Conservation (phyloP, 371 early-diverging fungal species). For the Chytridium lagenaria region DNA sequence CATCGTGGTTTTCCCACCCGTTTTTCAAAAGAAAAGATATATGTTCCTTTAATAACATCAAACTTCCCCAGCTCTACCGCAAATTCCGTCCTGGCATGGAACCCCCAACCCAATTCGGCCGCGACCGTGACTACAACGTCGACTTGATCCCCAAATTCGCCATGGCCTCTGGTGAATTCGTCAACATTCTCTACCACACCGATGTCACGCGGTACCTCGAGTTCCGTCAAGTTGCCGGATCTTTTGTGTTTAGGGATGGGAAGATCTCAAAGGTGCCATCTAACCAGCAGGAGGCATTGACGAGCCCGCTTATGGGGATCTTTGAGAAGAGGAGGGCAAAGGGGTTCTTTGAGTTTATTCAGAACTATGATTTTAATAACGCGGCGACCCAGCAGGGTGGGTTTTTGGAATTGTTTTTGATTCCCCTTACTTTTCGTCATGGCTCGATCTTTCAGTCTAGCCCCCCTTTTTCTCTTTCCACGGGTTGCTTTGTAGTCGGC, state of each 20-base stretch:
- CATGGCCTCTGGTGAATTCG: conserved; percentile 91
- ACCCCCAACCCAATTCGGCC: conserved; percentile 76
- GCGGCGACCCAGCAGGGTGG: conserved; percentile 79
- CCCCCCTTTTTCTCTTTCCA: no score
- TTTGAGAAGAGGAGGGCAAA: conserved; percentile 96
- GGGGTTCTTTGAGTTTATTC: conserved; percentile 97
- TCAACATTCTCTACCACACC: conserved; percentile 80
- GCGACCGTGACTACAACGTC: conserved; percentile 96
- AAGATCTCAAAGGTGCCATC: conserved; percentile 96
- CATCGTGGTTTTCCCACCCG: no score
- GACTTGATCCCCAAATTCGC: conserved; percentile 99
- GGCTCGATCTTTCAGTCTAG: no score
- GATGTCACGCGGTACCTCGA: conserved; percentile 98
- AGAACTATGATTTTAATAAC: conserved; percentile 84
- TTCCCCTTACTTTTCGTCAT: no score
- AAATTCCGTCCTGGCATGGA: conserved; percentile 81
- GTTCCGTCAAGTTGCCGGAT: conserved; percentile 97
- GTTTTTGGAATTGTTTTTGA: no score
- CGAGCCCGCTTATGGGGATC: conserved; percentile 90
- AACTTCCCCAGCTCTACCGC: conserved; percentile 73
- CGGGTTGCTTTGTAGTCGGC: no score
- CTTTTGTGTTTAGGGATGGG: conserved; percentile 92
- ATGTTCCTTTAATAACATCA: not conserved
- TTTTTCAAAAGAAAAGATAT: not conserved
- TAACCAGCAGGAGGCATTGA: conserved; percentile 89